Evolutionary conservation across 1,284 basidiomycete species (phyloP), one percentile per base, ranked within the genome.

Genomic region (Pterulicium gracile): DNA sequence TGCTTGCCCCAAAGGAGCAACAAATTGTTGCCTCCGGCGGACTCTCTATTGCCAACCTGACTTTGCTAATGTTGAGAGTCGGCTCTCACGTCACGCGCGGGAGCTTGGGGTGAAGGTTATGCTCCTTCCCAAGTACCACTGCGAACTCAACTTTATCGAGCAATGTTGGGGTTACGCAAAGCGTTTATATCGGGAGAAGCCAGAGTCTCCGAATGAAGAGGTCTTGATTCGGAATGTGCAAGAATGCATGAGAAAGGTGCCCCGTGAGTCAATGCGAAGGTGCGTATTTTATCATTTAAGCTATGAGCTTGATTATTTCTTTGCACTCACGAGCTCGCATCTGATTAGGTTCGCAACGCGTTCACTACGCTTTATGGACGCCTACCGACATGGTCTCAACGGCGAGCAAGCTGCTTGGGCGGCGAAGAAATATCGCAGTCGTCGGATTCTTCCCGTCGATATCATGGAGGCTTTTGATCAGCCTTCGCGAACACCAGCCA

Each of bases 11-110:
- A 21, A 14, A n/a, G 44, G 45, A 0, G 18, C 45, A 14, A n/a
- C n/a, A n/a, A n/a, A n/a, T n/a, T 62, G 59, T 47, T 63, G 60
- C 46, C 56, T 53, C 39, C 53, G 49, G 1, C 36, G 58, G 2
- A 18, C 60, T 7, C 45, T 63, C 1, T 61, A 45, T 44, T 52
- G 47, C 4, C 51, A 62, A 46, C 54, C 55, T 7, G 61, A 63
- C 41, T 63, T 64, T 39, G 34, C 42, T 0, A 42, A 46, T 10
- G 50, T 55, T 14, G 51, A 55, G 34, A 54, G 55, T 14, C 27
- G 15, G 0, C 47, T 61, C 7, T 48, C 57, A 43, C 49, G 50
- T 23, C 5, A 46, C 7, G 44, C 50, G 14, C 27, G 47, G 17
- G 24, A 44, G 22, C 43, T 10, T 10, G 27, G 27, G 27, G 46